Percentiles rank a stretch among this genome's conserved stretches.
Evolutionary conservation across 192 early-diverging fungal species (phyloP).

Genomic region (Entomortierella parvispora): DNA sequence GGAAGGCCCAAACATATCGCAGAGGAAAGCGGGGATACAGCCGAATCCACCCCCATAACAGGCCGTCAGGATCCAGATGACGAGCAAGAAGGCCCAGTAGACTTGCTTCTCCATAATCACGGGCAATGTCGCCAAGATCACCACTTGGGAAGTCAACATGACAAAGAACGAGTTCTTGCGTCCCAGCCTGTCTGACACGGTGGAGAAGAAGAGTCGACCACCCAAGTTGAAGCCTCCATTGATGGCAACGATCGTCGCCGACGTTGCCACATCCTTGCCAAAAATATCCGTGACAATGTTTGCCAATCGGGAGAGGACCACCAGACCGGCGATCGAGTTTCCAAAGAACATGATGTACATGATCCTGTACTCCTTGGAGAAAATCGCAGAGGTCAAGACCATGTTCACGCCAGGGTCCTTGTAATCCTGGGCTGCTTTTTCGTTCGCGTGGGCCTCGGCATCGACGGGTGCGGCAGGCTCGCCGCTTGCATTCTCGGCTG

Average conservation of each 20-base stretch:
- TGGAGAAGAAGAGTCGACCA: slow-evolving; percentile 67
- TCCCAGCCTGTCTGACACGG: slow-evolving; percentile 65
- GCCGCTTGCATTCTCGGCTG: background rate
- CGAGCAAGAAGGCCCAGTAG: slow-evolving; percentile 69
- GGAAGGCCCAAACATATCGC: slow-evolving; percentile 84
- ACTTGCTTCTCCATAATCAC: slow-evolving; percentile 59
- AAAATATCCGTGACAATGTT: slow-evolving; percentile 69
- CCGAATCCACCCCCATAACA: slow-evolving; percentile 85
- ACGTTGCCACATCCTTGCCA: slow-evolving; percentile 35
- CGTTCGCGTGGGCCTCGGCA: slow-evolving; percentile 1
- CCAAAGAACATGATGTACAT: slow-evolving; percentile 69
- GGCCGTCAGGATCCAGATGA: slow-evolving; percentile 71
- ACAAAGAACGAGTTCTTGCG: slow-evolving; percentile 77
- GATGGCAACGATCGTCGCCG: slow-evolving; percentile 63
- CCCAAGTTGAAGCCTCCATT: slow-evolving; percentile 69
- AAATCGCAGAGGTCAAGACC: slow-evolving; percentile 60
- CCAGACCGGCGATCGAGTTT: slow-evolving; percentile 70
- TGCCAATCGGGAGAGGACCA: slow-evolving; percentile 67
- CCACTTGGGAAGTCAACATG: slow-evolving; percentile 66
- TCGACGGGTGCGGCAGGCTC: background rate
- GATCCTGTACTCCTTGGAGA: slow-evolving; percentile 68
- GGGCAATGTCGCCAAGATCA: slow-evolving; percentile 68
- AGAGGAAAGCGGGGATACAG: slow-evolving; percentile 78
- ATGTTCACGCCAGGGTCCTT: slow-evolving; percentile 62
- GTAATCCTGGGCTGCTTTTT: slow-evolving; percentile 26